Evolutionary conservation across 1,284 basidiomycete genomes (phyloP).

Genomic region (Apiotrichum domesticum): DNA sequence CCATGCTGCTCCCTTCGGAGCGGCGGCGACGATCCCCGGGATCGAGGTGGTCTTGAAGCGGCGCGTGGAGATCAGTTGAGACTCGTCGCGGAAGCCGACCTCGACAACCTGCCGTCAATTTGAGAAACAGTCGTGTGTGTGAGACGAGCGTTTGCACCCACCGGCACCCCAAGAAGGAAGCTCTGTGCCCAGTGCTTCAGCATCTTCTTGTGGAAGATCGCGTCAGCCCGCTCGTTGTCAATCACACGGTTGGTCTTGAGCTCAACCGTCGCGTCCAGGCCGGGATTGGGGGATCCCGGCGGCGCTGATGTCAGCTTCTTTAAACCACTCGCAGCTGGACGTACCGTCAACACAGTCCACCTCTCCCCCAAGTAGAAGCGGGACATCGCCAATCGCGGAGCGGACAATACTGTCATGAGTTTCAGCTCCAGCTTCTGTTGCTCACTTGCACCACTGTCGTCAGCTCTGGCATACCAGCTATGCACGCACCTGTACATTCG

Average conservation of each 20-base stretch:
- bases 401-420: slow-evolving; percentile 60
- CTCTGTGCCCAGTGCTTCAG: slow-evolving; percentile 96
- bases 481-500: slow-evolving; percentile 60
- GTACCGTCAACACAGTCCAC: slow-evolving; percentile 84
- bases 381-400: slow-evolving; percentile 71
- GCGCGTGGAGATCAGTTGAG: slow-evolving; percentile 61
- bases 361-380: slow-evolving; percentile 87
- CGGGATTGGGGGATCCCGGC: slow-evolving; percentile 29
- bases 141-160: slow-evolving; percentile 46
- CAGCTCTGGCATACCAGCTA: background rate
- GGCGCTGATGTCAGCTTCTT: slow-evolving; percentile 11
- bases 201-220: slow-evolving; percentile 82
- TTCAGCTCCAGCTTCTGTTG: background rate
- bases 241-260: slow-evolving; percentile 87
- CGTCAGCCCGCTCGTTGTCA: slow-evolving; percentile 61
- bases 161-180: slow-evolving; percentile 82
- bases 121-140: no score
- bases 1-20: slow-evolving; percentile 22
- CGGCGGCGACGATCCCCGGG: slow-evolving; percentile 40
- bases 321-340: background rate
- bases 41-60: slow-evolving; percentile 66
- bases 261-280: slow-evolving; percentile 61
- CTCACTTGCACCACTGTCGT: slow-evolving; percentile 67
- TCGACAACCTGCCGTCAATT: slow-evolving; percentile 61
- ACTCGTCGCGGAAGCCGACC: slow-evolving; percentile 82